Percentiles rank a stretch among this genome's conserved stretches.
Evolutionary conservation across 169 alveolate species (phyloP).

Genomic region (Plasmodium fragile): DNA sequence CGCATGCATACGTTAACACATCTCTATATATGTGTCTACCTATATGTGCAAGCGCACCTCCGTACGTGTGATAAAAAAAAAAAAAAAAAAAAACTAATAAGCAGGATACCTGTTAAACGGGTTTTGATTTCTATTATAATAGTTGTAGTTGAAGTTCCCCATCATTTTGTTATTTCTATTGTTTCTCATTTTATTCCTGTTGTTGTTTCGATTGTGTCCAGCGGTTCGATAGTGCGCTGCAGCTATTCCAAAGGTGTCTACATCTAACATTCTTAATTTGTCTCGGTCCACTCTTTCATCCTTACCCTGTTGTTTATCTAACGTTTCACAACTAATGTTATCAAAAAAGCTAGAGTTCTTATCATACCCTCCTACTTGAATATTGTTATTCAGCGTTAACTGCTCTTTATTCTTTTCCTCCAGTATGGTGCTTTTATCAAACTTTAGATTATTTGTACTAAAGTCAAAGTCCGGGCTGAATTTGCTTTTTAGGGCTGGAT

Average conservation of each 20-base stretch:
- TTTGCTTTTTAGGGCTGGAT: constrained; percentile 64
- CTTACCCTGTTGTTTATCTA: constrained; percentile 75
- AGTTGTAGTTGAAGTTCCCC: constrained; percentile 40
- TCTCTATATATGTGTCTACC: not conserved
- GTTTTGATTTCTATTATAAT: constrained; percentile 49
- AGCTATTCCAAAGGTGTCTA: constrained; percentile 87
- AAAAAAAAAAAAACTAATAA: constrained; percentile 12
- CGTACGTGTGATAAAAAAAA: not conserved
- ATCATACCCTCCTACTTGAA: constrained; percentile 80
- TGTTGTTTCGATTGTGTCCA: constrained; percentile 70
- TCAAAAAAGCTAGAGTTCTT: constrained; percentile 87
- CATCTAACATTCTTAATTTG: constrained; percentile 84
- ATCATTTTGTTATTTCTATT: constrained; percentile 46
- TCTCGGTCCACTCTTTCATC: constrained; percentile 80
- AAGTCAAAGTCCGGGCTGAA: constrained; percentile 75
- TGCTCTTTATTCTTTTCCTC: constrained; percentile 56
- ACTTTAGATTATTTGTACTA: constrained; percentile 53
- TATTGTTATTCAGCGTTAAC: not conserved
- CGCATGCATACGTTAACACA: not conserved
- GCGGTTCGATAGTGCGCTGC: constrained; percentile 79
- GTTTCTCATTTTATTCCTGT: constrained; percentile 66
- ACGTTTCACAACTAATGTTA: constrained; percentile 78
- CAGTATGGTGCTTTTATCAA: constrained; percentile 63
- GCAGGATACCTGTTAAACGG: constrained; percentile 75
- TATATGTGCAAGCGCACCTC: not conserved